phyloP scores from a whole-genome alignment of 78 protist genomes.

The Salpingoeca rosetta region DNA sequence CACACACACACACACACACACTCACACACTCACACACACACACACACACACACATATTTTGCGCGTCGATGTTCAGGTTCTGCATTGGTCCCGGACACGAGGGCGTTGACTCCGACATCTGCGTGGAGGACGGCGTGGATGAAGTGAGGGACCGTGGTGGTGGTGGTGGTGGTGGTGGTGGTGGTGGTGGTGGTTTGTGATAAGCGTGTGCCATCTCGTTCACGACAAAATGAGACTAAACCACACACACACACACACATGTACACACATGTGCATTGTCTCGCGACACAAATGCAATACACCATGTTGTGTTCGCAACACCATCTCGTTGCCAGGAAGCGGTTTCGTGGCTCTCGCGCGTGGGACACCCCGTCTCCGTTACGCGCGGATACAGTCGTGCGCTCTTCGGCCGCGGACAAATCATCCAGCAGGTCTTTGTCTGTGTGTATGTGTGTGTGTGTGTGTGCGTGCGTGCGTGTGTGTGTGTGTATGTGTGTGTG shows the following conservation, averaged over 20 bases:
- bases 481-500: background rate
- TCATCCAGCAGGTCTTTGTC: constrained; percentile 15
- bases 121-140: background rate
- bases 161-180: too few species aligned
- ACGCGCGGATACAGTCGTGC: background rate
- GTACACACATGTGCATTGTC: background rate
- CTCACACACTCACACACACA: background rate
- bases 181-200: too few species aligned
- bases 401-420: constrained; percentile 42
- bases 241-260: background rate
- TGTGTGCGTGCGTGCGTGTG: background rate
- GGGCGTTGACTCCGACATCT: background rate
- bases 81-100: background rate
- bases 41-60: background rate
- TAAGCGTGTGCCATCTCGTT: background rate
- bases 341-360: background rate
- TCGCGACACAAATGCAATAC: too few species aligned
- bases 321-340: background rate
- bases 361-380: background rate
- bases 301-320: too few species aligned
- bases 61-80: background rate
- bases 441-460: background rate
- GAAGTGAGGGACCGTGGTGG: too few species aligned
- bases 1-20: too few species aligned
- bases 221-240: background rate